phyloP scores from a whole-genome alignment of 2,329 filamentous ascomycete species.

The Penicillium sp. region DNA sequence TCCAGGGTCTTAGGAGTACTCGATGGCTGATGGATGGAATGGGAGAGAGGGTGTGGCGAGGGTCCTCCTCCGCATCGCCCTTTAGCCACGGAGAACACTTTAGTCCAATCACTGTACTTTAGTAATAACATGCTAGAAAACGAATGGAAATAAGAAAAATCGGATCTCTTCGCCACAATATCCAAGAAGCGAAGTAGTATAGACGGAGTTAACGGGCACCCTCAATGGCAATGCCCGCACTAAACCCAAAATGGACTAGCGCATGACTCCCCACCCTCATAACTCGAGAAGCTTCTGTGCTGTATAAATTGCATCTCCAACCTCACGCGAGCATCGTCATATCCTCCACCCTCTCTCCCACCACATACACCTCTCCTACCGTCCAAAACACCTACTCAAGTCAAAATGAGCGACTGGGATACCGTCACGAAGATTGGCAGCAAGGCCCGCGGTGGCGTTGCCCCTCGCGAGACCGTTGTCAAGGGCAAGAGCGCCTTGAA shows the following conservation, averaged over 20 bases:
- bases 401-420: conserved; percentile 81
- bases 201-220: conserved; percentile 9
- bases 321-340: conserved; percentile 41
- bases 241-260: conserved; percentile 35
- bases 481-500: conserved; percentile 85
- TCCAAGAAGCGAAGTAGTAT: not conserved
- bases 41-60: not conserved
- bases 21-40: not conserved
- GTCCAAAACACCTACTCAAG: conserved; percentile 4
- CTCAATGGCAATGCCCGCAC: conserved; percentile 11
- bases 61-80: not conserved
- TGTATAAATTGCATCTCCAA: conserved; percentile 44
- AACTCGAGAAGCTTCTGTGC: conserved; percentile 48
- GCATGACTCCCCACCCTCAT: conserved; percentile 31
- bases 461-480: conserved; percentile 82
- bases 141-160: not conserved
- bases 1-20: not conserved
- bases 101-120: not conserved
- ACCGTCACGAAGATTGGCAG: conserved; percentile 89
- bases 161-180: not conserved
- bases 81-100: not conserved
- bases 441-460: conserved; percentile 71
- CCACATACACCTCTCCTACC: conserved; percentile 7
- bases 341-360: conserved; percentile 24
- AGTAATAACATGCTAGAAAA: not conserved